Conservation (phyloP, 495 filamentous ascomycete species). For the Bombardia bombarda region DNA sequence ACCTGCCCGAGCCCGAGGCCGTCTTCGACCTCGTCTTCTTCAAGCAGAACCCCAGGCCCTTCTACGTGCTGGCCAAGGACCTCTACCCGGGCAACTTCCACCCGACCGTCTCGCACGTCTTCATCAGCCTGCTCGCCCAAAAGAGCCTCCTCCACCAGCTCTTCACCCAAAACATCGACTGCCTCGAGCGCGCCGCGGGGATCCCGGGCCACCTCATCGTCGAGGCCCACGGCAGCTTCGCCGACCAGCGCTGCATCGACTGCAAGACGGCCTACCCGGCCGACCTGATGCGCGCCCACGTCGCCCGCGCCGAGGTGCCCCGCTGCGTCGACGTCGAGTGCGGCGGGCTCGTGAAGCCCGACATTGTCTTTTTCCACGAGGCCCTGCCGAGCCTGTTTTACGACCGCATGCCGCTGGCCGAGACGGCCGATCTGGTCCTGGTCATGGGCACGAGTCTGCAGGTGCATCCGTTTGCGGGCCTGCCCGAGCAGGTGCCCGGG, state of each 20-base stretch:
- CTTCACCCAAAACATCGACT: conserved; percentile 98
- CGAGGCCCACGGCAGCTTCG: conserved; percentile 94
- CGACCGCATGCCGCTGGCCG: conserved; percentile 44
- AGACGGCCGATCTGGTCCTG: conserved; percentile 69
- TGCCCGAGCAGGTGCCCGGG: conserved; percentile 57
- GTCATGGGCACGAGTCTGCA: conserved; percentile 87
- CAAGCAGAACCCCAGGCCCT: conserved; percentile 71
- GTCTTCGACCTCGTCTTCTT: conserved; percentile 89
- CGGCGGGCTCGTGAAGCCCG: conserved; percentile 82
- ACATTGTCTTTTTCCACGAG: conserved; percentile 94
- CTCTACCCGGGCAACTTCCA: conserved; percentile 86
- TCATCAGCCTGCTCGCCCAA: conserved; percentile 62
- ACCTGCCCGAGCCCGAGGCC: conserved; percentile 70
- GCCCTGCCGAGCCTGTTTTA: conserved; percentile 64
- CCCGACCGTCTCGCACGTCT: conserved; percentile 82
- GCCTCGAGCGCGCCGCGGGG: conserved; percentile 81
- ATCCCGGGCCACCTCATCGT: conserved; percentile 73
- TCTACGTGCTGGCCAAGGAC: conserved; percentile 85
- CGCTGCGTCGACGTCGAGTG: conserved; percentile 52
- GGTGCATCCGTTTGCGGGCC: conserved; percentile 82
- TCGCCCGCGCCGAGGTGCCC: conserved; percentile 58
- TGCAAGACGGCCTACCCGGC: conserved; percentile 66
- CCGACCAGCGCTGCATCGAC: conserved; percentile 80
- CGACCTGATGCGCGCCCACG: conserved; percentile 59
- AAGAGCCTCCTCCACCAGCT: conserved; percentile 74